phyloP scores from a whole-genome alignment of 2,329 filamentous ascomycete genomes.

The Trichoderma gracile region DNA sequence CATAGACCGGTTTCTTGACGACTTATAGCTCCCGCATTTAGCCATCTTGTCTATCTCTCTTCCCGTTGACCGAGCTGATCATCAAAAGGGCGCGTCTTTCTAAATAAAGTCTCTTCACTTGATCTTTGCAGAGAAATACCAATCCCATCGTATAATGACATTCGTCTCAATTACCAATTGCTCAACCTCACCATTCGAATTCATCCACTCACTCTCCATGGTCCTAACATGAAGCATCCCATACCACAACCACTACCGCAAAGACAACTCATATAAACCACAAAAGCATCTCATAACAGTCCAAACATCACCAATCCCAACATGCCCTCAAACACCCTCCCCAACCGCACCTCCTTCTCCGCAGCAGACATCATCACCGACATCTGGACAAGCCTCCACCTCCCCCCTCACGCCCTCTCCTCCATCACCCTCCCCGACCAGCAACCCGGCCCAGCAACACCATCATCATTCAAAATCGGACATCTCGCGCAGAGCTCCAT shows the following conservation, averaged over 20 bases:
- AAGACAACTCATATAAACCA: too few relatives aligned
- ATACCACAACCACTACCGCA: too few relatives aligned
- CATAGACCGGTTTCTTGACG: not conserved
- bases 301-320: not conserved
- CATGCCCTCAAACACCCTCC: constrained; percentile 8
- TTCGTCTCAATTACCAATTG: not conserved
- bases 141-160: too few relatives aligned
- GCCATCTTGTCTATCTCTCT: not conserved
- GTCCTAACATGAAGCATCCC: not conserved
- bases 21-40: not conserved
- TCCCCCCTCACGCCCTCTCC: constrained; percentile 24
- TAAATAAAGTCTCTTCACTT: too few relatives aligned
- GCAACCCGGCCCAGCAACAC: constrained; percentile 34
- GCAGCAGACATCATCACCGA: constrained; percentile 26
- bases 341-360: constrained; percentile 24
- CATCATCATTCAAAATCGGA: constrained; percentile 57
- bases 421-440: constrained; percentile 28
- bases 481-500: constrained; percentile 55
- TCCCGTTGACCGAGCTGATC: constrained; percentile 7
- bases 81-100: constrained; percentile 11
- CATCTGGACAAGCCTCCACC: constrained; percentile 26
- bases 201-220: too few relatives aligned
- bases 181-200: not conserved
- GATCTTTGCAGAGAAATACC: too few relatives aligned
- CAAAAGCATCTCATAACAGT: not conserved